Percentiles rank a stretch among this genome's conserved stretches.
Evolutionary conservation across 2,329 filamentous ascomycete species (phyloP).

Genomic region (Fusarium sp.): DNA sequence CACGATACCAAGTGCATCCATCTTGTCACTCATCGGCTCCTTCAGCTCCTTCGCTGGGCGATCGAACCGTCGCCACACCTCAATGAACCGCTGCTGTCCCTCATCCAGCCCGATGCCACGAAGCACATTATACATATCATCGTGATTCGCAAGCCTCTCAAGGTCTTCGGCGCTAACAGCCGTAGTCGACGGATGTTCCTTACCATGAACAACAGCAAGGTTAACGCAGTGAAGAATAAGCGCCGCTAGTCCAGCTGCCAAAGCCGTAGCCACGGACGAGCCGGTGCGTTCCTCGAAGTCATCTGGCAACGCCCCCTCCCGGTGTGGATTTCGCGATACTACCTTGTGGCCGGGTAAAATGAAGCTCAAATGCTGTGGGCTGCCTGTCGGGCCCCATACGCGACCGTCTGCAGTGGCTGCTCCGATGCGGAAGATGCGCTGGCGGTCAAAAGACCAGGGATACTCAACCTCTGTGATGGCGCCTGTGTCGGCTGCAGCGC

Average conservation of each 20-base stretch:
- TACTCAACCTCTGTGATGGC: background rate
- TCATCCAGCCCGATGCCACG: background rate
- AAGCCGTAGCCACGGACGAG: conserved; percentile 42
- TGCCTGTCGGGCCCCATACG: background rate
- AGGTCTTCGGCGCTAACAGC: background rate
- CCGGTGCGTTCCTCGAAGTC: conserved; percentile 16
- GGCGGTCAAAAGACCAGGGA: background rate
- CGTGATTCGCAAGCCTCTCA: background rate
- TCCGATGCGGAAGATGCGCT: conserved; percentile 11
- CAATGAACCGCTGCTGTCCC: background rate
- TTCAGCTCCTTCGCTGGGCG: background rate
- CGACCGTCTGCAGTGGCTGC: conserved; percentile 13
- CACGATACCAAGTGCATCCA: background rate
- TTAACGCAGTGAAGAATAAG: conserved; percentile 21
- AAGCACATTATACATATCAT: background rate
- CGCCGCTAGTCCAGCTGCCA: conserved; percentile 43
- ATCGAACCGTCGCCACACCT: background rate
- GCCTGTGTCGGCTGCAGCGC: background rate
- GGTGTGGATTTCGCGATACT: background rate
- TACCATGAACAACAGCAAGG: background rate
- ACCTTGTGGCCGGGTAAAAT: conserved; percentile 12
- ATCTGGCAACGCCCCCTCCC: background rate
- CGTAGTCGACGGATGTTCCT: background rate
- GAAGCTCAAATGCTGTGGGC: background rate
- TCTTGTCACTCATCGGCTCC: background rate